Conservation (phyloP, 208 protist genomes). For the Leishmania amazonensis region DNA sequence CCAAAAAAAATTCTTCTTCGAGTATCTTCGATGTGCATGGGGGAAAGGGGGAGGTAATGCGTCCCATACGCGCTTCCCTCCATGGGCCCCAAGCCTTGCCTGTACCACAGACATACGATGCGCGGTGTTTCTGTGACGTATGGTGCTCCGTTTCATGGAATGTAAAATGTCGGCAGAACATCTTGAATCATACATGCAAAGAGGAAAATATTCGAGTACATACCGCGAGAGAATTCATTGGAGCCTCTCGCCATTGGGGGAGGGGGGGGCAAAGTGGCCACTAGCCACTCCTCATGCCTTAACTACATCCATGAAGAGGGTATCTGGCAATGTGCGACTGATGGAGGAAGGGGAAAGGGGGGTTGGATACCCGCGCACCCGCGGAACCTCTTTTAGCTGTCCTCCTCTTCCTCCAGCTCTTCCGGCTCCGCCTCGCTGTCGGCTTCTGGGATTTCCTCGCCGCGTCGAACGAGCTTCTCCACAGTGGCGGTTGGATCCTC, state of each 20-base stretch:
- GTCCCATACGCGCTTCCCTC: not conserved
- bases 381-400: constrained; percentile 34
- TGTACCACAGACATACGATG: not conserved
- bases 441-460: constrained; percentile 83
- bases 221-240: not conserved
- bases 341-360: not conserved
- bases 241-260: not conserved
- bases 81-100: not conserved
- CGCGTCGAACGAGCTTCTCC: constrained; percentile 92
- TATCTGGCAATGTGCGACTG: too few species aligned
- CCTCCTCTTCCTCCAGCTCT: constrained; percentile 74
- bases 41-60: not conserved
- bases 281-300: constrained; percentile 1
- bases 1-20: not conserved
- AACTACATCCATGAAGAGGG: constrained; percentile 1
- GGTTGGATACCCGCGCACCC: not conserved
- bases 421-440: constrained; percentile 90
- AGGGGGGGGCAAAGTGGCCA: not conserved
- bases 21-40: not conserved
- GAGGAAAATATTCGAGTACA: constrained; percentile 1
- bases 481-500: constrained; percentile 84
- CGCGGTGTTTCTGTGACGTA: not conserved
- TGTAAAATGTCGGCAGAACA: not conserved
- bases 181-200: constrained; percentile 17
- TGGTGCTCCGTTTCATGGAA: not conserved